These are phyloP conservation scores for Elsinoe australis DNA, from an alignment of 2,329 filamentous ascomycete genomes.

Conservation along the genomic window DNA sequence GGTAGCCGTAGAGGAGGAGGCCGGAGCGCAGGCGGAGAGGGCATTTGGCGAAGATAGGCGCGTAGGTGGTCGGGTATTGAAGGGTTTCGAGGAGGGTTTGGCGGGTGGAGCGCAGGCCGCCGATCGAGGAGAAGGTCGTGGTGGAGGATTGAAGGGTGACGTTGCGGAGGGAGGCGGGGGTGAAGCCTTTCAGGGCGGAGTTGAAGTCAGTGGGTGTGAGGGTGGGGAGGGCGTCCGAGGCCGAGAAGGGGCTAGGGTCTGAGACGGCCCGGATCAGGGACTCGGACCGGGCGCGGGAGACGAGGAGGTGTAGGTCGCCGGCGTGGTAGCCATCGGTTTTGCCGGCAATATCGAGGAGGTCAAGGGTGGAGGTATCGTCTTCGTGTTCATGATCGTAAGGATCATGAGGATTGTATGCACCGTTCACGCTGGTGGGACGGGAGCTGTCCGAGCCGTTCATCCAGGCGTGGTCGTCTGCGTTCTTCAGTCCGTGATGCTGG, in stretches of 20 bases:
- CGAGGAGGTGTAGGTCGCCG: constrained; percentile 78
- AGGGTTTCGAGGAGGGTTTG: constrained; percentile 90
- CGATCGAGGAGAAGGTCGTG: constrained; percentile 86
- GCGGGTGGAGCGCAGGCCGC: constrained; percentile 76
- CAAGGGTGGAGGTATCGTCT: constrained; percentile 65
- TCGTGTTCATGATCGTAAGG: too few relatives aligned
- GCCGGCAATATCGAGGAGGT: constrained; percentile 87
- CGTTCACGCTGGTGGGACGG: constrained; percentile 38
- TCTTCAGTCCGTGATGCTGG: constrained; percentile 10
- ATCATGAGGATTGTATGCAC: too few relatives aligned
- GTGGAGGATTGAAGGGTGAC: constrained; percentile 89
- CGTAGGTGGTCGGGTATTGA: constrained; percentile 95
- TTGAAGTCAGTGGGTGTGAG: constrained; percentile 72
- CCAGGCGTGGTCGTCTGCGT: constrained; percentile 43
- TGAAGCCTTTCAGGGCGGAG: constrained; percentile 81
- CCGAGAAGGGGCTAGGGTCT: constrained; percentile 28
- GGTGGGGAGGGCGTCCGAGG: constrained; percentile 37
- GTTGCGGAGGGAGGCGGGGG: constrained; percentile 86
- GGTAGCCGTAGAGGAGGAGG: constrained; percentile 85
- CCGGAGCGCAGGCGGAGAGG: constrained; percentile 90
- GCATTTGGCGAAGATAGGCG: constrained; percentile 93
- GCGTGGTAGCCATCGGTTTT: constrained; percentile 98
- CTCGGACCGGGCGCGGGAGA: constrained; percentile 82
- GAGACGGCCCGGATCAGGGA: constrained; percentile 76
- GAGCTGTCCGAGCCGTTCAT: constrained; percentile 60